Evolutionary conservation across 345 rosid species (phyloP).

Genomic region (Rubroshorea leprosula): DNA sequence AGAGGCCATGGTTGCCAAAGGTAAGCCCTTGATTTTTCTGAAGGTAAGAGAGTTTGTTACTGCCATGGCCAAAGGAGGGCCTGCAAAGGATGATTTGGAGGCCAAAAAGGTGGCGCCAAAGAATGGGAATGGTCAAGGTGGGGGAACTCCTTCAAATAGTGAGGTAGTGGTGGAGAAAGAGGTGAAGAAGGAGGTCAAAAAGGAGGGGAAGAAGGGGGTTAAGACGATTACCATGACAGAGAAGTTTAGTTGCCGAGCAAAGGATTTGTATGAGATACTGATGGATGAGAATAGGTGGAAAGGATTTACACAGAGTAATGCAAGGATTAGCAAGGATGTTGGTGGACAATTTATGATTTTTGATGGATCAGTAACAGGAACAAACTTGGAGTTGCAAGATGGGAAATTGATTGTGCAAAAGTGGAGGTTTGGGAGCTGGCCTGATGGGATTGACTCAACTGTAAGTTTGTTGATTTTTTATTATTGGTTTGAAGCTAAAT

Average conservation of each 20-base stretch:
- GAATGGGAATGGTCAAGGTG: constrained; percentile 1
- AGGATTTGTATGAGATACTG: constrained; percentile 77
- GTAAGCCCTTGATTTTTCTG: constrained; percentile 64
- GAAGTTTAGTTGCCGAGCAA: constrained; percentile 82
- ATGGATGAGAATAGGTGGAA: constrained; percentile 98
- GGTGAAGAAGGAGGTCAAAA: constrained; percentile 28
- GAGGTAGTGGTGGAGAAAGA: constrained; percentile 12
- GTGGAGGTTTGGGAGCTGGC: constrained; percentile 98
- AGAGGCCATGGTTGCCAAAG: constrained; percentile 73
- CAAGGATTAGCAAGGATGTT: constrained; percentile 77
- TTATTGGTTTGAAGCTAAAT: background rate
- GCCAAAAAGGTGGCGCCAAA: constrained; percentile 57
- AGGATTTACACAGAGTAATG: constrained; percentile 92
- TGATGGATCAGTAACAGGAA: constrained; percentile 89
- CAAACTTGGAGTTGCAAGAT: constrained; percentile 71
- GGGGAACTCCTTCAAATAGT: constrained; percentile 21
- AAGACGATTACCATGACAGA: constrained; percentile 74
- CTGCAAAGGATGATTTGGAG: constrained; percentile 76
- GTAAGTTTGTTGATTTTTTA: constrained; percentile 28
- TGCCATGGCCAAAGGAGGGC: constrained; percentile 84
- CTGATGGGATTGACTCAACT: constrained; percentile 80
- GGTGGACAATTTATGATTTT: constrained; percentile 76
- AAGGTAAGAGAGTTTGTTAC: constrained; percentile 64
- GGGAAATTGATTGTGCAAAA: constrained; percentile 88
- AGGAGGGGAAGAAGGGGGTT: constrained; percentile 43